Evolutionary conservation across 73 alveolate species (phyloP), one percentile per base, ranked within the genome.

Genomic region (Symbiodinium pilosum): DNA sequence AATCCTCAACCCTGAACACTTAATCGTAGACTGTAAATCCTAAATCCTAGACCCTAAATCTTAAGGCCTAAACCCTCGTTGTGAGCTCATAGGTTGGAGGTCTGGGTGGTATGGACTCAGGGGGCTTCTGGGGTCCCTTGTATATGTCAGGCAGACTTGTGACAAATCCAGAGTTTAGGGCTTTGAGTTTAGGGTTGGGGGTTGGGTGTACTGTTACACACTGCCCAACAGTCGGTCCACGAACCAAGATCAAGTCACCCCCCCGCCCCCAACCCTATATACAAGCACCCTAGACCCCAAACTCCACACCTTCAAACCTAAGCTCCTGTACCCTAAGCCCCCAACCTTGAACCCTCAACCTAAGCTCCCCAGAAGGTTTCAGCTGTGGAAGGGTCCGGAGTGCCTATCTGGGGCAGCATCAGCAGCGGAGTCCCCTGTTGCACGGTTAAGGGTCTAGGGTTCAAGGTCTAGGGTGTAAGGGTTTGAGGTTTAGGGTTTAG

Each of bases 311-410:
- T 91, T 91, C 40, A 69, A 87, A 75, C 40, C 18, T n/a, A 87
- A n/a, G 97, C 88, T 42, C 77, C 77, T 91, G 97, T 42, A 88
- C 81, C 1, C 84, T 75, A 0, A 41, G n/a, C 85, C 71, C 97
- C 59, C 81, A 87, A 16, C 52, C 24, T 11, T 52, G 43, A 1
- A 88, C 97, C 97, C 71, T 51, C 41, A 20, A 7, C 43, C 43
- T 7, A n/a, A 73, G 28, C 4, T 12, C 2, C 7, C 34, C n/a
- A n/a, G n/a, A n/a, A n/a, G 86, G 86, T 43, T 28, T 69, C 14
- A 47, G 84, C 40, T 11, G 40, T 69, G 0, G 8, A 4, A 21
- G 84, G 40, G 84, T 4, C n/a, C n/a, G n/a, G n/a, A n/a, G n/a
- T n/a, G n/a, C n/a, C n/a, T n/a, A n/a, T n/a, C n/a, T n/a, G n/a